Evolutionary conservation across 2,329 filamentous ascomycete genomes (phyloP).

Genomic region (Leptodontidium sp.): DNA sequence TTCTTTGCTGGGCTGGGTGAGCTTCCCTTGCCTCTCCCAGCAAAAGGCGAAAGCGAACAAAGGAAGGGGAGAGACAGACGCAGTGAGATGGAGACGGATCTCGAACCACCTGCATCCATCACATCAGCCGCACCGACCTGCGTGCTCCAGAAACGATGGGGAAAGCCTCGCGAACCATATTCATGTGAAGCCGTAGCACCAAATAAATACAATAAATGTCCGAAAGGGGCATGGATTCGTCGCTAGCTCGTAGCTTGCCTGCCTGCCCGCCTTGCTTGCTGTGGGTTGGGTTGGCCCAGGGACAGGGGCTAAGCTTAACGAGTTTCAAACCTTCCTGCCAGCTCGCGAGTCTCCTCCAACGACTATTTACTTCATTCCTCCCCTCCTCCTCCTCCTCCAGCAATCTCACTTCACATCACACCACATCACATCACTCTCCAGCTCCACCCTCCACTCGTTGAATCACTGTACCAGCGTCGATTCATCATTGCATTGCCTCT

Average conservation of each 20-base stretch:
- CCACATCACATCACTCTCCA: not conserved
- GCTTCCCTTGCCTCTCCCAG: not conserved
- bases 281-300: not conserved
- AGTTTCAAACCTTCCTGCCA: conserved; percentile 8
- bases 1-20: not conserved
- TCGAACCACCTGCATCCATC: not conserved
- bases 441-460: conserved; percentile 11
- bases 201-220: not conserved
- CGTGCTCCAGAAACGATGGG: not conserved
- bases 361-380: conserved; percentile 16
- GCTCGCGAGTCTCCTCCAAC: not conserved
- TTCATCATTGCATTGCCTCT: conserved; percentile 2
- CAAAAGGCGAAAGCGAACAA: not conserved
- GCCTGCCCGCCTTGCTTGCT: not conserved
- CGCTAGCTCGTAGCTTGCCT: not conserved
- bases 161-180: not conserved
- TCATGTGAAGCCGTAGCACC: not conserved
- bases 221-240: not conserved
- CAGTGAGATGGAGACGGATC: conserved; percentile 8
- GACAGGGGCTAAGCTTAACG: conserved; percentile 12
- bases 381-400: not conserved
- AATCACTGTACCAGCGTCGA: not conserved
- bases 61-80: not conserved
- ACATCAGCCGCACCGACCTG: conserved; percentile 9
- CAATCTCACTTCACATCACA: not conserved